These are phyloP conservation scores for Karstenula rhodostoma DNA, from an alignment of 2,329 filamentous ascomycete species.

Conservation along the genomic window DNA sequence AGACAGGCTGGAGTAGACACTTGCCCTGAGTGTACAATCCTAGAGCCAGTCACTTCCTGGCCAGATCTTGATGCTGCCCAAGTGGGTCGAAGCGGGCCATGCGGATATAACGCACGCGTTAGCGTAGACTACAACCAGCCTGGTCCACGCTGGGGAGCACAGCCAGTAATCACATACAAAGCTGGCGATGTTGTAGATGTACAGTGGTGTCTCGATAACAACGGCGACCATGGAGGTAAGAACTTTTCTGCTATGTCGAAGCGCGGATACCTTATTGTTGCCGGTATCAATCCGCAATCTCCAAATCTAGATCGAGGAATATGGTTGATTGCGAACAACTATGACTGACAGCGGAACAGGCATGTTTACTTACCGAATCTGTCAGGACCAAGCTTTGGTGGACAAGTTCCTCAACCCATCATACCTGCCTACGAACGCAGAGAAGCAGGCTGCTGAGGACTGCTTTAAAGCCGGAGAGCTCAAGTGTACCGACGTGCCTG, in stretches of 20 bases:
- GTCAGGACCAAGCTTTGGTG: conserved; percentile 42
- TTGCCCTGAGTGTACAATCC: conserved; percentile 46
- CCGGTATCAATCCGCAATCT: background rate
- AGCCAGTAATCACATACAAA: conserved; percentile 41
- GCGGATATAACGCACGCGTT: conserved; percentile 47
- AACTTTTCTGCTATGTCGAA: background rate
- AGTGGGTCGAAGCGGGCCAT: conserved; percentile 44
- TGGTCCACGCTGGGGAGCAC: conserved; percentile 38
- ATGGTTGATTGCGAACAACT: too few species aligned
- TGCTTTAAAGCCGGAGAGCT: conserved; percentile 40
- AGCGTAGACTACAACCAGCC: conserved; percentile 46
- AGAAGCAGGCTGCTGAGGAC: conserved; percentile 45
- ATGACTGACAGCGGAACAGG: conserved; percentile 11
- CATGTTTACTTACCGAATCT: conserved; percentile 47
- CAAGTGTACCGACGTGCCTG: conserved; percentile 42
- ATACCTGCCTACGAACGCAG: conserved; percentile 43
- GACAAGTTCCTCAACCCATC: conserved; percentile 41
- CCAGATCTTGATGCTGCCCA: conserved; percentile 37
- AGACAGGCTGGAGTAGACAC: conserved; percentile 38
- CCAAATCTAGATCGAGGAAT: background rate
- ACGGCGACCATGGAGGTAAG: conserved; percentile 42
- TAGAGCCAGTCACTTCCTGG: conserved; percentile 45
- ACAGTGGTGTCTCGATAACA: conserved; percentile 46
- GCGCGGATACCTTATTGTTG: background rate
- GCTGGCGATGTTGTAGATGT: conserved; percentile 40